A percentile compares a stretch with the other conserved stretches of the same genome.
These are phyloP conservation scores for Leishmania turanica DNA, from an alignment of 208 protist genomes.

Conservation along the genomic window DNA sequence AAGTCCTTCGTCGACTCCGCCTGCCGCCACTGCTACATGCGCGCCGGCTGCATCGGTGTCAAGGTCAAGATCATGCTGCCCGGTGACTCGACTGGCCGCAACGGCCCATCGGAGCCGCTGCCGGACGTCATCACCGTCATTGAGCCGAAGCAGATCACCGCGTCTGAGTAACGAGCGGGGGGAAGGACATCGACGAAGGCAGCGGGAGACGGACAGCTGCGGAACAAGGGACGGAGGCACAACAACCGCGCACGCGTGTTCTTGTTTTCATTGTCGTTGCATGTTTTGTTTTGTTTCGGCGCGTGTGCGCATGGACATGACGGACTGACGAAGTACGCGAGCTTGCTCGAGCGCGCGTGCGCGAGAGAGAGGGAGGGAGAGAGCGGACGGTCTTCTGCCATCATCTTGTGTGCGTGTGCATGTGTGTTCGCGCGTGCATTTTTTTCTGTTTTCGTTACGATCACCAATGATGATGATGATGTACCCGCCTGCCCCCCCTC, in stretches of 20 bases:
- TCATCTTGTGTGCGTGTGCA: neutral
- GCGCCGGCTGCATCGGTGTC: conserved; percentile 98
- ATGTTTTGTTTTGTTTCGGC: neutral
- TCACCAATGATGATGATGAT: neutral
- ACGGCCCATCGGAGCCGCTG: conserved; percentile 57
- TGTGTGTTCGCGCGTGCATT: neutral
- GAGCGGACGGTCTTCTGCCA: neutral
- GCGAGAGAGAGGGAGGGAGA: neutral
- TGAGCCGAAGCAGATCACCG: conserved; percentile 38
- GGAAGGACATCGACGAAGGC: neutral
- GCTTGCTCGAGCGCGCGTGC: neutral
- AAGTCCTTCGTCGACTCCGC: conserved; percentile 96
- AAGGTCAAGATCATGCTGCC: conserved; percentile 99
- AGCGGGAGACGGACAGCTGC: neutral
- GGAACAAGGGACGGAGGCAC: neutral
- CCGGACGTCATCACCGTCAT: conserved; percentile 85
- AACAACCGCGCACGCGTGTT: neutral
- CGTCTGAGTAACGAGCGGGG: conserved; percentile 12
- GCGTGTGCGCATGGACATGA: neutral
- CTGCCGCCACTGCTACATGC: conserved; percentile 97
- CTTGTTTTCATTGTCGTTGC: neutral
- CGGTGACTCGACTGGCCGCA: conserved; percentile 80
- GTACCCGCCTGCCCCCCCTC: neutral
- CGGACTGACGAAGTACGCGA: neutral
- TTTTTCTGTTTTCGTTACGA: neutral